Conservation (phyloP, 192 early-diverging fungal species). For the Kappamyces sp. region DNA sequence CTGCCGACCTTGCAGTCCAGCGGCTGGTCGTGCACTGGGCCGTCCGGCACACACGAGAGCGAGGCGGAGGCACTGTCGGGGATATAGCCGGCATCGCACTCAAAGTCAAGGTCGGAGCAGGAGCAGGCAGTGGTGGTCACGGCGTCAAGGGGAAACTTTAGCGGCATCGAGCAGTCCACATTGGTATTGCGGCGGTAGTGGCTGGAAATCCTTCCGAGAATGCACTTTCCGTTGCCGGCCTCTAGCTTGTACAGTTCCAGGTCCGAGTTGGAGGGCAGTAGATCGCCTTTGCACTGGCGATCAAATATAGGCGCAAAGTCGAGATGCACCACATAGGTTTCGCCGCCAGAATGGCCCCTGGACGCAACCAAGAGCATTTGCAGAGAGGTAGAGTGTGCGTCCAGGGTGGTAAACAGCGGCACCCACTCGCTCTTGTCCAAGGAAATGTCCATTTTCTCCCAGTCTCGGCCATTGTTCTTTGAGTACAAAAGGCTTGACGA, state of each 20-base stretch:
- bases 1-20: slow-evolving; percentile 57
- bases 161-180: slow-evolving; percentile 69
- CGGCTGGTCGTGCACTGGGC: slow-evolving; percentile 50
- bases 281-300: slow-evolving; percentile 62
- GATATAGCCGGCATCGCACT: slow-evolving; percentile 82
- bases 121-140: slow-evolving; percentile 46
- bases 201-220: slow-evolving; percentile 71
- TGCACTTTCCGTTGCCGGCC: slow-evolving; percentile 46
- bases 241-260: slow-evolving; percentile 69
- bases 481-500: slow-evolving; percentile 64
- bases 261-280: slow-evolving; percentile 43
- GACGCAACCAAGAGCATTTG: slow-evolving; percentile 61
- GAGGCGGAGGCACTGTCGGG: slow-evolving; percentile 20
- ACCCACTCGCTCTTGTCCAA: slow-evolving; percentile 27
- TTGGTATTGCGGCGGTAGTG: slow-evolving; percentile 72
- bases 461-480: slow-evolving; percentile 68
- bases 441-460: slow-evolving; percentile 47
- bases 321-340: slow-evolving; percentile 51
- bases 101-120: slow-evolving; percentile 81
- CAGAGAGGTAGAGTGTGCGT: slow-evolving; percentile 71
- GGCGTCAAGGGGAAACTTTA: slow-evolving; percentile 50
- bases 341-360: slow-evolving; percentile 18
- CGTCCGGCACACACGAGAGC: slow-evolving; percentile 52
- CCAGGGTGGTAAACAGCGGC: slow-evolving; percentile 62
- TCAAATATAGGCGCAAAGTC: slow-evolving; percentile 59